A percentile compares a stretch with the other conserved stretches of the same genome.
These are phyloP conservation scores for Solanum hybrid DNA, from an alignment of 305 asterid genomes.

Conservation along the genomic window DNA sequence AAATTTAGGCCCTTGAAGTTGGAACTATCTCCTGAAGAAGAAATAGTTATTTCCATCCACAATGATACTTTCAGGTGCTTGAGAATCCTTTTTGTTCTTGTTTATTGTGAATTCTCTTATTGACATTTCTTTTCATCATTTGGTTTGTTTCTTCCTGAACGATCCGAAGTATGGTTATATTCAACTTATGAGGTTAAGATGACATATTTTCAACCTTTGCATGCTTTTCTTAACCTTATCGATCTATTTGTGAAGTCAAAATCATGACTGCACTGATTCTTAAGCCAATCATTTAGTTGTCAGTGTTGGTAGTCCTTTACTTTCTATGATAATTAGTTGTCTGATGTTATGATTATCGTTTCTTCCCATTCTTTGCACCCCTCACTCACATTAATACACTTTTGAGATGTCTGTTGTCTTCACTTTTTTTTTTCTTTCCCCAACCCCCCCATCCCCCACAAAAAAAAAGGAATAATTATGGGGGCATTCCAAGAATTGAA, in stretches of 20 bases:
- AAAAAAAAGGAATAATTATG: too few species aligned
- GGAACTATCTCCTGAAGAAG: slow-evolving; percentile 96
- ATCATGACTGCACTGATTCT: neutral
- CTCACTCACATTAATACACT: neutral
- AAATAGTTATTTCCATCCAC: slow-evolving; percentile 85
- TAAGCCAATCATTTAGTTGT: neutral
- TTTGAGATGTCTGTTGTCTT: neutral
- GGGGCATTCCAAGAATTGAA: too few species aligned
- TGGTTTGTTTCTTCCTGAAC: neutral
- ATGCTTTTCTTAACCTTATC: neutral
- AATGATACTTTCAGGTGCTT: slow-evolving; percentile 70
- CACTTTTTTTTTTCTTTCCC: neutral
- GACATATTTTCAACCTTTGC: neutral
- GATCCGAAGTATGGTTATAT: neutral
- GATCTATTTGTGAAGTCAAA: neutral
- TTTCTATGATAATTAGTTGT: neutral
- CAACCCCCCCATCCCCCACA: too few species aligned
- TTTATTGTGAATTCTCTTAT: neutral
- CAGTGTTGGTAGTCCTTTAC: neutral
- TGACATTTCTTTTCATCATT: slow-evolving; percentile 5
- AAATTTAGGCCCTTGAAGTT: slow-evolving; percentile 59
- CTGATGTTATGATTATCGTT: neutral
- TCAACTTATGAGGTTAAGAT: neutral
- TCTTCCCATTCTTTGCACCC: neutral
- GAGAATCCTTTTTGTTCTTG: slow-evolving; percentile 1